These are phyloP conservation scores for Candida ascalaphidarum DNA, from an alignment of 805 yeast genomes.

Conservation along the genomic window DNA sequence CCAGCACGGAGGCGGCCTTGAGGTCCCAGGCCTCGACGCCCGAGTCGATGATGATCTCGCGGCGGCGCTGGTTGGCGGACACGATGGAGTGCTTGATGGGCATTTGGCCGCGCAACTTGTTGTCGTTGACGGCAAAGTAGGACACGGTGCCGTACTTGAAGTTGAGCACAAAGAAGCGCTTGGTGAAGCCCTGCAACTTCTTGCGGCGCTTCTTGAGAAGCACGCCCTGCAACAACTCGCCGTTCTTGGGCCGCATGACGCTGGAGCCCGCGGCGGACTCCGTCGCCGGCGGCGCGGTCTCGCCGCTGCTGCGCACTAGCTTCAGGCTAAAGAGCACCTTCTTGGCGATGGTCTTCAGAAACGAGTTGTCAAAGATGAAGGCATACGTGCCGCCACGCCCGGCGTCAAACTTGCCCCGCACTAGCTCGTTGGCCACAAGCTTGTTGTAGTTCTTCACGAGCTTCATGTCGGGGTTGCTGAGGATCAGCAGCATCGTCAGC, in stretches of 20 bases:
- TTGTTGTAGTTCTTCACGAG: slow-evolving; percentile 52
- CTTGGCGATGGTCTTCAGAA: slow-evolving; percentile 77
- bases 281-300: too few relatives aligned
- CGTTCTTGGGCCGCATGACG: slow-evolving; percentile 41
- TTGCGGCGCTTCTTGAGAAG: slow-evolving; percentile 73
- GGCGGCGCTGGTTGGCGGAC: slow-evolving; percentile 60
- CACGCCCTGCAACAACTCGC: slow-evolving; percentile 70
- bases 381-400: slow-evolving; percentile 67
- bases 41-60: slow-evolving; percentile 77
- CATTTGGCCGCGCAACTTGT: slow-evolving; percentile 84
- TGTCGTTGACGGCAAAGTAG: slow-evolving; percentile 68
- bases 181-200: slow-evolving; percentile 77
- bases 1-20: slow-evolving; percentile 55
- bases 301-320: slow-evolving; percentile 3
- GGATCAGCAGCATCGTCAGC: slow-evolving; percentile 28
- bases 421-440: slow-evolving; percentile 46
- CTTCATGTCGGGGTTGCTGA: slow-evolving; percentile 33
- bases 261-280: slow-evolving; percentile 1
- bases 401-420: slow-evolving; percentile 55
- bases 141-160: slow-evolving; percentile 75
- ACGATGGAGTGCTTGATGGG: slow-evolving; percentile 77
- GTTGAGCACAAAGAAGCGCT: slow-evolving; percentile 78
- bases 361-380: slow-evolving; percentile 86
- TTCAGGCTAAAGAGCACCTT: slow-evolving; percentile 57
- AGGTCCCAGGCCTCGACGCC: slow-evolving; percentile 93